Evolutionary conservation across 2,329 filamentous ascomycete species (phyloP), one percentile per base, ranked within the genome.

Genomic region (Ceratocystis destructans): DNA sequence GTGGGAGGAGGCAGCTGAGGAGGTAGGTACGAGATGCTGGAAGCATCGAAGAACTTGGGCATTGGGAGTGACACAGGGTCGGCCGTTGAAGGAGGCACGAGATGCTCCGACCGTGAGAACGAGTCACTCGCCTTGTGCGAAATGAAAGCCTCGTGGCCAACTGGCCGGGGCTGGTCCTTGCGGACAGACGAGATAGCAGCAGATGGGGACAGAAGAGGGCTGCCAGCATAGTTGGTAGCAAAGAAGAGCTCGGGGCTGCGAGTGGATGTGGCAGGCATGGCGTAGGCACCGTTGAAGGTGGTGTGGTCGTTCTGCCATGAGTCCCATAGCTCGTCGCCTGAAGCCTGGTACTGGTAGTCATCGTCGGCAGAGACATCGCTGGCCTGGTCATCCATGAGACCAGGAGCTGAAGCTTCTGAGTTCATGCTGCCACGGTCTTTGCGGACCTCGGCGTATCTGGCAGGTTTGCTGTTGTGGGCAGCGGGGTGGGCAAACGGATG

Each of bases 311-410:
- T 33, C 80, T 79, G 82, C 70, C 82, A 83, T 64, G 74, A 79
- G 70, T 82, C 78, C 80, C 80, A 83, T 1, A 81, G 71, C 70
- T 80, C 77, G 31, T 76, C 72, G 4, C 75, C 75, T 41, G 79
- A 76, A 22, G 75, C 71, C 66, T 79, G 77, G 68, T 80, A 79
- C 68, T 79, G 77, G 66, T 77, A 77, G 69, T 82, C 80, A 53
- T 82, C 80, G 22, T 83, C 80, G 74, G 55, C 70, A 5, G 80
- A 83, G 20, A 73, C 71, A 64, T 83, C 81, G 69, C 81, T 80
- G 5, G 75, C 75, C 4, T 76, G 77, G 70, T 82, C 78, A 69
- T 83, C 80, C 17, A 80, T 76, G 71, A 82, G 75, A 33, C 78
- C 77, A 0, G 80, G 80, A 3, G 77, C 70, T 2, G 80, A 81